Conservation (phyloP, 2,329 filamentous ascomycete genomes). For the Incumbomyces lentus region DNA sequence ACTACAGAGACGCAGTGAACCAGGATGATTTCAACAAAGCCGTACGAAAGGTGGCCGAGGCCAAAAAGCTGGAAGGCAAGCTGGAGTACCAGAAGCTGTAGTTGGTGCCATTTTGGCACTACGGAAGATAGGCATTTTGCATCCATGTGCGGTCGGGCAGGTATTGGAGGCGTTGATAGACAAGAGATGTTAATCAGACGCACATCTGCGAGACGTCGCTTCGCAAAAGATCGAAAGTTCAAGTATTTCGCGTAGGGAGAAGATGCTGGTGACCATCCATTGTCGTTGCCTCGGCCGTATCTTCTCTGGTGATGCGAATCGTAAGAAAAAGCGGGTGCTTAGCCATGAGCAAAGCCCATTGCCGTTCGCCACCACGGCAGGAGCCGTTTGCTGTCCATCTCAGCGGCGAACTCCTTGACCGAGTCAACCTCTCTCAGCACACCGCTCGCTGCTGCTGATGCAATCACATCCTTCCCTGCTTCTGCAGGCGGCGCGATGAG, state of each 20-base stretch:
- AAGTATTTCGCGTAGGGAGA: no score
- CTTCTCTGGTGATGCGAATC: not conserved
- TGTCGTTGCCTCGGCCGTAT: no score
- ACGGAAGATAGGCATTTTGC: no score
- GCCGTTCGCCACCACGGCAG: conserved; percentile 59
- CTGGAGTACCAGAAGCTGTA: conserved; percentile 94
- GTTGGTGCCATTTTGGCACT: conserved; percentile 10
- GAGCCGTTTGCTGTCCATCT: conserved; percentile 49
- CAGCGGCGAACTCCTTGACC: conserved; percentile 52
- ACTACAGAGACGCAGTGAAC: conserved; percentile 89
- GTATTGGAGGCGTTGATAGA: no score
- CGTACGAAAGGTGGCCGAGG: conserved; percentile 90
- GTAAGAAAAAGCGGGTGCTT: not conserved
- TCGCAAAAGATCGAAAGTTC: no score
- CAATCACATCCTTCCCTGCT: conserved; percentile 24
- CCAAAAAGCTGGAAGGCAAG: conserved; percentile 98
- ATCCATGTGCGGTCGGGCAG: not conserved
- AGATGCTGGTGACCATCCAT: no score
- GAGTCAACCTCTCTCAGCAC: conserved; percentile 50
- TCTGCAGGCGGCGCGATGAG: conserved; percentile 43
- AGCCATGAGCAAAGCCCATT: conserved; percentile 44
- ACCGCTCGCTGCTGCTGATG: conserved; percentile 6
- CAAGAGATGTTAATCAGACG: no score
- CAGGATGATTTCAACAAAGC: conserved; percentile 99
- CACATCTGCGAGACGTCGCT: no score